Percentiles rank a stretch among this genome's conserved stretches.
Evolutionary conservation across 2,329 filamentous ascomycete species (phyloP).

Genomic region (Chalaropsis thielavioides): DNA sequence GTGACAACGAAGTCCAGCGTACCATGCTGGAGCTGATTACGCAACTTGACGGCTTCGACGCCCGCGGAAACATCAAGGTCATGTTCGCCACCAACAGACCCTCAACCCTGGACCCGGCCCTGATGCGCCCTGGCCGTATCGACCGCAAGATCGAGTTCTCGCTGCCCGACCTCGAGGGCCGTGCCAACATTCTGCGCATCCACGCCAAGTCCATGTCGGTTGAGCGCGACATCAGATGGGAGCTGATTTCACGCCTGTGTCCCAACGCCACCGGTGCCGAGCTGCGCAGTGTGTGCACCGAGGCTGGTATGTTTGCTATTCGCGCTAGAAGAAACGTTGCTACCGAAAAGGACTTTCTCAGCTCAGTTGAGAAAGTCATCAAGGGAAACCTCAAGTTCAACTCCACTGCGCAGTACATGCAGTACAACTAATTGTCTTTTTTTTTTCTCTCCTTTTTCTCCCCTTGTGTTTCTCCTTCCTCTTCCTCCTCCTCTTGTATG

Average conservation of each 20-base stretch:
- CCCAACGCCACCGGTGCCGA: constrained; percentile 96
- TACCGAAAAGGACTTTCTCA: constrained; percentile 96
- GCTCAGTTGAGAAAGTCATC: constrained; percentile 97
- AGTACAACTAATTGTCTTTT: constrained; percentile 66
- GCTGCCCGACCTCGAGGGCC: constrained; percentile 87
- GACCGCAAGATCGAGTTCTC: constrained; percentile 99
- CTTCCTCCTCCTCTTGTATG: not conserved
- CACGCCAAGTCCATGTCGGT: constrained; percentile 99
- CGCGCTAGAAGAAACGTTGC: constrained; percentile 90
- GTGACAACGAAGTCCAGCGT: constrained; percentile 93
- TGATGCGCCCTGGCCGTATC: constrained; percentile 95
- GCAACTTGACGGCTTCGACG: constrained; percentile 91
- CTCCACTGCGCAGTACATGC: constrained; percentile 93
- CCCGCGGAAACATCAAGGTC: constrained; percentile 95
- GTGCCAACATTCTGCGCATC: constrained; percentile 93
- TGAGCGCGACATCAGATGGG: constrained; percentile 96
- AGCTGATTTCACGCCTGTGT: constrained; percentile 91
- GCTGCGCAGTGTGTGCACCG: constrained; percentile 88
- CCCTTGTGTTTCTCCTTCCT: not conserved
- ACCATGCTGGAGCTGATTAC: constrained; percentile 98
- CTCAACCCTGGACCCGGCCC: constrained; percentile 85
- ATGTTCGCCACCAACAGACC: constrained; percentile 98
- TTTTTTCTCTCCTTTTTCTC: constrained; percentile 1
- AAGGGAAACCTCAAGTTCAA: constrained; percentile 99
- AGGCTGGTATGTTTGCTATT: constrained; percentile 98